phyloP scores from a whole-genome alignment of 1,284 basidiomycete species.

The Schizophyllum commune region DNA sequence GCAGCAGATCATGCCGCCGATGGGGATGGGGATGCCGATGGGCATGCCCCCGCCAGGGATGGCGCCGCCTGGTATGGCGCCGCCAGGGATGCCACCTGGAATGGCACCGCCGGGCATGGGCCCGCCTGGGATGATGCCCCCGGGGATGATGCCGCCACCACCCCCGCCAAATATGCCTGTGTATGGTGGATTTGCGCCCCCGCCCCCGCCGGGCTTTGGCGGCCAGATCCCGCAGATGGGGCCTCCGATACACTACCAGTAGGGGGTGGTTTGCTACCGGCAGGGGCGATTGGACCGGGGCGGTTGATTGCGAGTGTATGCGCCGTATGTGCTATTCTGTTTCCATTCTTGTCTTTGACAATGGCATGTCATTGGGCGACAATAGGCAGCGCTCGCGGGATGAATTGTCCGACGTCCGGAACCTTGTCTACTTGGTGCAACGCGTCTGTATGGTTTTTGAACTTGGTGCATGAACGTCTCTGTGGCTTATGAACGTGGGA shows the following conservation, averaged over 20 bases:
- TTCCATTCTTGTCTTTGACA: no score
- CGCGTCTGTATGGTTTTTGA: no score
- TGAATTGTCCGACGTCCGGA: no score
- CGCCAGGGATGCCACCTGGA: constrained; percentile 13
- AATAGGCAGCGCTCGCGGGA: no score
- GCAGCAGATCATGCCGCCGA: constrained; percentile 49
- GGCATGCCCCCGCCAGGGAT: constrained; percentile 22
- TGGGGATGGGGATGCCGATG: constrained; percentile 25
- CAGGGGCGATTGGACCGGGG: no score
- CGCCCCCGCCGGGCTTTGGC: constrained; percentile 37
- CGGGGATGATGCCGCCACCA: constrained; percentile 42
- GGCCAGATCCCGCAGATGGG: constrained; percentile 24
- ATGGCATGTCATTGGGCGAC: no score
- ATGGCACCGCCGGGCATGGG: neutral
- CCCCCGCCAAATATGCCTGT: constrained; percentile 35
- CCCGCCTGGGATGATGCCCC: constrained; percentile 19
- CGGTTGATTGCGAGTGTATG: no score
- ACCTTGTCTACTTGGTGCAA: no score
- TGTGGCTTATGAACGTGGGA: no score
- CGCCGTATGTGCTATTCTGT: no score
- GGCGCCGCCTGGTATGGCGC: constrained; percentile 20
- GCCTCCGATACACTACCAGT: constrained; percentile 20
- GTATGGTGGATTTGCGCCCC: constrained; percentile 13
- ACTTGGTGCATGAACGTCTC: no score
- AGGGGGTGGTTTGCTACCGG: neutral